Evolutionary conservation across 805 yeast species (phyloP), one percentile per base, ranked within the genome.

Genomic region (Suhomyces emberorum): DNA sequence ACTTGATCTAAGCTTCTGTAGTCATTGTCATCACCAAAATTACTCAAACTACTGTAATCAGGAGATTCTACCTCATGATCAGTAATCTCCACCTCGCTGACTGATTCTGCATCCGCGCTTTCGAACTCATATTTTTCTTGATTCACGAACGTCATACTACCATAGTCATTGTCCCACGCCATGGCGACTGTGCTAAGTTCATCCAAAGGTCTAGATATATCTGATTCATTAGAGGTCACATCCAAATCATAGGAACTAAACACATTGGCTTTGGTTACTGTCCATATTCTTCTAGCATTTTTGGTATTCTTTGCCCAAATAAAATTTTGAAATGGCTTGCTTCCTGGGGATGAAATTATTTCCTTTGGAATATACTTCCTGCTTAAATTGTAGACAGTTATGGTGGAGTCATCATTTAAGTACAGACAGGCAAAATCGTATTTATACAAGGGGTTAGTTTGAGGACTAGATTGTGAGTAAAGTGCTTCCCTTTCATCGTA

Each of bases 311-410:
- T 41, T n/a, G 69, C 63, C 74, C 74, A 68, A 7, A 63, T 54
- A 42, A 68, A 68, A 47, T 67, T 68, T 37, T 59, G 72, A 37
- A 64, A 54, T 1, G 72, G 68, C 34, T 59, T 65, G 12, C 48
- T 45, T 1, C 77, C 71, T 19, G 70, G 61, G 20, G 75, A 68
- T 66, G 80, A 79, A 6, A 70, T 54, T 7, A 86, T 52, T n/a
- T 82, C 88, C 7, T 72, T 70, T 1, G 97, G 96, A 15, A 88
- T 74, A 52, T 74, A 82, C 46, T 80, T 84, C 44, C 96, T 67
- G 24, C 72, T 71, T 34, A 87, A 65, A 28, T 79, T 80, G 73
- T 85, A 87, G 3, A 87, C 71, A 32, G 82, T 78, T 4, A 84
- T 70, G 20, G 77, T 73, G 2, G 83, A 75, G 48, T 83, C 95